Evolutionary conservation across 345 rosid genomes (phyloP).

Genomic region (Brassica napus): Da-Ae NC_063437.1:12096501-12097000

Average conservation of each 20-base stretch:
- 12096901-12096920: slow-evolving; percentile 43
- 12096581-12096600: not conserved
- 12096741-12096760: slow-evolving; percentile 10
- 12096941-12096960: slow-evolving; percentile 84
- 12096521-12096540: not conserved
- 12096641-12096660: not conserved
- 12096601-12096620: not conserved
- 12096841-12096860: slow-evolving; percentile 24
- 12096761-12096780: slow-evolving; percentile 12
- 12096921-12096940: slow-evolving; percentile 62
- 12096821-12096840: slow-evolving; percentile 34
- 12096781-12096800: not conserved
- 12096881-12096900: slow-evolving; percentile 30
- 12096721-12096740: slow-evolving; percentile 15
- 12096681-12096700: not conserved
- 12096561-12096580: not conserved
- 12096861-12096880: slow-evolving; percentile 22
- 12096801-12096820: not conserved
- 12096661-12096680: slow-evolving; percentile 8
- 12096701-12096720: slow-evolving; percentile 21
- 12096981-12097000: slow-evolving; percentile 85
- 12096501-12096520: not conserved
- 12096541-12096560: not conserved
- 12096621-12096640: slow-evolving; percentile 2
- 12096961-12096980: slow-evolving; percentile 63